These are phyloP conservation scores for Kwoniella europaea DNA, from an alignment of 768 basidiomycete species.

Conservation along the genomic window DNA sequence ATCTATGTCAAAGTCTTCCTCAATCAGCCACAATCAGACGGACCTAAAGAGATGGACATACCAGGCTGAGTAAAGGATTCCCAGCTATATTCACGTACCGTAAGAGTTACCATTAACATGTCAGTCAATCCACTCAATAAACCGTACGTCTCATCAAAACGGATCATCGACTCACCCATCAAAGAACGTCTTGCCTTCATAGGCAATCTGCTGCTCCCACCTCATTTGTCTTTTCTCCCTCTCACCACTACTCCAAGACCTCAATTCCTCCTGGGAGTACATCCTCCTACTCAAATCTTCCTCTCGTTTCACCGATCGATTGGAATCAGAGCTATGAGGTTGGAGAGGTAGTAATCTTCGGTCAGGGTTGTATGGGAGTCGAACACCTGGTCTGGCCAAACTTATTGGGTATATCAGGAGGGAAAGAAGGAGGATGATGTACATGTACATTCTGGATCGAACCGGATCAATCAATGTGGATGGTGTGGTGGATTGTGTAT, in stretches of 20 bases:
- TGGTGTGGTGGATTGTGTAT: too few relatives aligned
- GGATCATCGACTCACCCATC: slow-evolving; percentile 36
- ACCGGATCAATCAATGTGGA: too few relatives aligned
- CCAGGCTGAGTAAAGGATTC: slow-evolving; percentile 45
- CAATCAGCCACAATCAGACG: too few relatives aligned
- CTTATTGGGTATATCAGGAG: not conserved
- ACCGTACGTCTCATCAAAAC: not conserved
- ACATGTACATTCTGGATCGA: not conserved
- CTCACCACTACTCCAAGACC: not conserved
- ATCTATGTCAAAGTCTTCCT: slow-evolving; percentile 25
- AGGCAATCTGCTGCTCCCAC: slow-evolving; percentile 39
- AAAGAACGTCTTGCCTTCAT: slow-evolving; percentile 48
- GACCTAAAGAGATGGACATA: too few relatives aligned
- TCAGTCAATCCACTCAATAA: slow-evolving; percentile 33
- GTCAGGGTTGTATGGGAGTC: not conserved
- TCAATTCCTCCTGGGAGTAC: slow-evolving; percentile 18
- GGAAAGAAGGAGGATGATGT: not conserved
- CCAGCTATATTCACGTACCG: slow-evolving; percentile 36
- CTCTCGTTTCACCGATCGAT: not conserved
- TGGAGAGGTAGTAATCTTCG: not conserved
- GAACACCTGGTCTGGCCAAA: not conserved
- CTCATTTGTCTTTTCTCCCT: slow-evolving; percentile 12
- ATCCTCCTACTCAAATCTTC: slow-evolving; percentile 2
- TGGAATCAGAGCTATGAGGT: not conserved
- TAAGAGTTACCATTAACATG: slow-evolving; percentile 11